phyloP scores from a whole-genome alignment of 345 rosid genomes.

The Aegle marmelos region DNA sequence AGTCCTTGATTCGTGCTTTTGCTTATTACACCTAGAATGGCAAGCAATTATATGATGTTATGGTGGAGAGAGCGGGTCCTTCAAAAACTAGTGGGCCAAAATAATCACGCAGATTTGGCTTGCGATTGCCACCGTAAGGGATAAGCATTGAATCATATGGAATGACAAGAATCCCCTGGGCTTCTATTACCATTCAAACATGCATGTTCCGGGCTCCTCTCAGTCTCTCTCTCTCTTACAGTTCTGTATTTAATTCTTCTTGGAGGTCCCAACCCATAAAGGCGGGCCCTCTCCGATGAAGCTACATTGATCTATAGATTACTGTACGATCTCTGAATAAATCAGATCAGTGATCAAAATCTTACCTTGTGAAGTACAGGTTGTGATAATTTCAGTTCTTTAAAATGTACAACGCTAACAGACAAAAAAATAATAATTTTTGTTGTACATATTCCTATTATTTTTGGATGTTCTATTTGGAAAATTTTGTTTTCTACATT shows the following conservation, averaged over 20 bases:
- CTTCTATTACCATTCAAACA: not conserved
- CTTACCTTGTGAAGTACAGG: not conserved
- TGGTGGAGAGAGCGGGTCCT: slow-evolving; percentile 77
- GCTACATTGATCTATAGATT: not conserved
- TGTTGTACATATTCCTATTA: not conserved
- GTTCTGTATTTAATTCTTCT: not conserved
- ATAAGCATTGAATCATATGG: not conserved
- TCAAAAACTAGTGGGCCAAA: slow-evolving; percentile 64
- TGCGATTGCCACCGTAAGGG: not conserved
- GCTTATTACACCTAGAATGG: slow-evolving; percentile 43
- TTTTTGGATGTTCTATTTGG: not conserved
- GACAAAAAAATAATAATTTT: not conserved
- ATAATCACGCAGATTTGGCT: slow-evolving; percentile 17
- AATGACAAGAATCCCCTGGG: not conserved
- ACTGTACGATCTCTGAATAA: not conserved
- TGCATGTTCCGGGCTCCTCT: not conserved
- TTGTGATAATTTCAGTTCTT: not conserved
- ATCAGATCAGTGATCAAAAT: not conserved
- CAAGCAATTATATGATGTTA: slow-evolving; percentile 63
- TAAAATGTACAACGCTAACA: not conserved
- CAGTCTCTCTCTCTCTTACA: not conserved
- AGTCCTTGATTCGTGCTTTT: slow-evolving; percentile 2
- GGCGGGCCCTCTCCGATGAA: not conserved
- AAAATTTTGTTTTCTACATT: not conserved
- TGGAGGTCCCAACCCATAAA: not conserved